Evolutionary conservation across 2,329 filamentous ascomycete species (phyloP).

Genomic region (Lithohypha guttulata): DNA sequence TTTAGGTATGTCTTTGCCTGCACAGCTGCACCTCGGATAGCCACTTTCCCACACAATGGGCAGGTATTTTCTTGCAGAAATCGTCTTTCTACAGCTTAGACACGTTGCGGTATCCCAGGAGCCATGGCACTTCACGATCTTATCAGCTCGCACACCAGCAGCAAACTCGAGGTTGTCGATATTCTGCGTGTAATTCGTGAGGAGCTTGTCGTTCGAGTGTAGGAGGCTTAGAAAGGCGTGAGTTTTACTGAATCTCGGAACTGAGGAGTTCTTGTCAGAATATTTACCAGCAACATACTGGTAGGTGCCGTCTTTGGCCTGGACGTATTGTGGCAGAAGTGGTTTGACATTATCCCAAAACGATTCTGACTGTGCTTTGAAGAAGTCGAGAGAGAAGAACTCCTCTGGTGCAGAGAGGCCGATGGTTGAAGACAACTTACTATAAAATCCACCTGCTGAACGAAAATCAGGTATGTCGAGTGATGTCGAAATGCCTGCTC

Average conservation of each 20-base stretch:
- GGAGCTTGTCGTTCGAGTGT: constrained; percentile 74
- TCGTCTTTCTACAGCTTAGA: constrained; percentile 65
- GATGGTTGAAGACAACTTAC: constrained; percentile 44
- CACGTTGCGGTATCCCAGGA: constrained; percentile 90
- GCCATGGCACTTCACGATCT: constrained; percentile 90
- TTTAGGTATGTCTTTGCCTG: constrained; percentile 9
- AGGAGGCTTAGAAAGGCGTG: constrained; percentile 88
- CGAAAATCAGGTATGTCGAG: constrained; percentile 95
- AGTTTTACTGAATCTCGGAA: constrained; percentile 71
- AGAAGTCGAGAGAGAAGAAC: constrained; percentile 84
- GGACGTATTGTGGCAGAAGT: constrained; percentile 36
- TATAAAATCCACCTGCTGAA: constrained; percentile 57
- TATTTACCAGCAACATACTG: constrained; percentile 6
- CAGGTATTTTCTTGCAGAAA: constrained; percentile 67
- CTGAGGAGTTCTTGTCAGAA: constrained; percentile 26
- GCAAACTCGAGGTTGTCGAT: constrained; percentile 91
- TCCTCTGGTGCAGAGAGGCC: constrained; percentile 79
- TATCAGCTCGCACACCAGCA: constrained; percentile 69
- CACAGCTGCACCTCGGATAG: constrained; percentile 57
- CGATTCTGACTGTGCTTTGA: constrained; percentile 72
- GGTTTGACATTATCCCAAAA: constrained; percentile 52
- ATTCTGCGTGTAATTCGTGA: constrained; percentile 98
- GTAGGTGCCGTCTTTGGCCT: constrained; percentile 29
- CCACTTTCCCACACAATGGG: constrained; percentile 63
- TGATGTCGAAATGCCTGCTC: constrained; percentile 92